Conservation (phyloP, 2,329 filamentous ascomycete species). For the Aspergillus brasiliensis region DNA sequence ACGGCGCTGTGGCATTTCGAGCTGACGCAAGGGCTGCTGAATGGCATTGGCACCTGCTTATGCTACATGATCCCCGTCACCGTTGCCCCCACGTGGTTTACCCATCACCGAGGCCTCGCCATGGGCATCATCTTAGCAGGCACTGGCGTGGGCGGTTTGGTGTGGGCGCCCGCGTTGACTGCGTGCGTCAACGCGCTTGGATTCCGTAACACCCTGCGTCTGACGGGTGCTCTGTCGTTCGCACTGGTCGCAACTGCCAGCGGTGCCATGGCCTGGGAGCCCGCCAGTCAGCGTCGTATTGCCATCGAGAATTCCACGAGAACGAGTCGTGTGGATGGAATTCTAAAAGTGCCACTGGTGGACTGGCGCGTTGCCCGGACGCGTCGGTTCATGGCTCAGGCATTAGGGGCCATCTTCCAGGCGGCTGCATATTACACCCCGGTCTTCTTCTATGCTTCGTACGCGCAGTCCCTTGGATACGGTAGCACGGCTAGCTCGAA, state of each 20-base stretch:
- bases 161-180: constrained; percentile 36
- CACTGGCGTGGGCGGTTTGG: constrained; percentile 43
- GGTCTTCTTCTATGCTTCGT: constrained; percentile 43
- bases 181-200: constrained; percentile 35
- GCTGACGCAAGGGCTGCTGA: constrained; percentile 39
- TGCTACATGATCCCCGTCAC: constrained; percentile 42
- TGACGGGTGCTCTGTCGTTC: constrained; percentile 35
- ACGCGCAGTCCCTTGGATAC: constrained; percentile 43
- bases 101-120: constrained; percentile 35
- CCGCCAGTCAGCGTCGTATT: background rate
- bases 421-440: constrained; percentile 44
- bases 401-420: constrained; percentile 38
- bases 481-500: constrained; percentile 38
- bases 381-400: constrained; percentile 40
- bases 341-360: constrained; percentile 33
- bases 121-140: constrained; percentile 45
- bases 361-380: constrained; percentile 38
- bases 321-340: constrained; percentile 19
- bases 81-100: constrained; percentile 43
- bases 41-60: constrained; percentile 41
- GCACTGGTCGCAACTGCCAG: constrained; percentile 29
- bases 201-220: constrained; percentile 41
- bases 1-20: constrained; percentile 35
- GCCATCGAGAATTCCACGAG: constrained; percentile 14
- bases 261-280: constrained; percentile 31